phyloP scores from a whole-genome alignment of 1,284 basidiomycete genomes.

The Austroboletus olivaceoglutinosus region DNA sequence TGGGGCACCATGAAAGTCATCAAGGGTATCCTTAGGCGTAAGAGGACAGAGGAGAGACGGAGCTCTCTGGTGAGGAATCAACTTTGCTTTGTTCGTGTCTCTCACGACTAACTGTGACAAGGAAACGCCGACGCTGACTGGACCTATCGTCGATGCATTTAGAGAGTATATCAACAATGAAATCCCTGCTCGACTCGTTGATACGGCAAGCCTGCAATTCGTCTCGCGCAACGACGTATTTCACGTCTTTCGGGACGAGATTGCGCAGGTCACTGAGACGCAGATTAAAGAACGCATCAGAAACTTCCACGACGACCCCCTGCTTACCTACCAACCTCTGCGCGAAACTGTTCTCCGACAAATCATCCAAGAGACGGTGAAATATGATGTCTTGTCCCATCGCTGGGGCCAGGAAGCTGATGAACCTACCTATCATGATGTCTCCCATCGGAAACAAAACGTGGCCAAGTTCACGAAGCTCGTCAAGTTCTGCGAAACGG shows the following conservation, averaged over 20 bases:
- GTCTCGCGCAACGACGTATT: constrained; percentile 5
- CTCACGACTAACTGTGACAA: background rate
- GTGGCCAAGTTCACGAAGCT: constrained; percentile 9
- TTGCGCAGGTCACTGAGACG: background rate
- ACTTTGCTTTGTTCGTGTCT: background rate
- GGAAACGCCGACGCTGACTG: background rate
- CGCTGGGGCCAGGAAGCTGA: constrained; percentile 5
- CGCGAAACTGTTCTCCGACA: background rate
- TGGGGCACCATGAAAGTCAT: no score
- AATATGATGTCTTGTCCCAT: constrained; percentile 14
- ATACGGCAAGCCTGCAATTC: constrained; percentile 10
- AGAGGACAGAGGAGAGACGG: no score
- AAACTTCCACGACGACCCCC: background rate
- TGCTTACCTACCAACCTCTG: background rate
- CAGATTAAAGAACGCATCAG: background rate
- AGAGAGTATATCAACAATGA: constrained; percentile 12
- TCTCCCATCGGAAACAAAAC: background rate
- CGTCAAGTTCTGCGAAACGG: constrained; percentile 11
- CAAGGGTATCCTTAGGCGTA: no score
- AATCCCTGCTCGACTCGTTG: constrained; percentile 12
- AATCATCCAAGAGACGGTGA: constrained; percentile 11
- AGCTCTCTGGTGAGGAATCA: background rate
- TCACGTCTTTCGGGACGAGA: background rate
- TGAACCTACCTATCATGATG: constrained; percentile 9
- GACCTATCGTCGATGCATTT: constrained; percentile 4